A percentile compares a stretch with the other conserved stretches of the same genome.
Evolutionary conservation across 768 basidiomycete genomes (phyloP).

Genomic region (Leucosporidium creatinivorum): DNA sequence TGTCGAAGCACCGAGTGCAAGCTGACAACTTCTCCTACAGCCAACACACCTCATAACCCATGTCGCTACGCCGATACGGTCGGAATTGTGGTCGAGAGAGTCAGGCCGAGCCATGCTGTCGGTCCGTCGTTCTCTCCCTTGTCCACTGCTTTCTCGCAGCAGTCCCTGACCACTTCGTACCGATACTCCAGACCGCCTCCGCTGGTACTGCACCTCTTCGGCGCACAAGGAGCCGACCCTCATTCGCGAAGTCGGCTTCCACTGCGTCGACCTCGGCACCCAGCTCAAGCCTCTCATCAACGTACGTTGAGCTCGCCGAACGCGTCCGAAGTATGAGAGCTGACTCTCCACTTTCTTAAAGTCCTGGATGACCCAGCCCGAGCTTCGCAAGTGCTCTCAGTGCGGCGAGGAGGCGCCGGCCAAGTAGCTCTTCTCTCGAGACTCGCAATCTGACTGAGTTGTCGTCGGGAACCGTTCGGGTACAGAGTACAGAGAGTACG

Average conservation of each 20-base stretch:
- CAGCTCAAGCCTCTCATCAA: constrained; percentile 85
- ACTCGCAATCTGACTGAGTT: no score
- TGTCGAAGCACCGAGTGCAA: background rate
- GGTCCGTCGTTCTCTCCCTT: constrained; percentile 49
- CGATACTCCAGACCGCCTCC: constrained; percentile 60
- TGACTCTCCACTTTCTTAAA: constrained; percentile 37
- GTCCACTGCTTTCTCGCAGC: background rate
- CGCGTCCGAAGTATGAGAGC: background rate
- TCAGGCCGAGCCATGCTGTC: constrained; percentile 62
- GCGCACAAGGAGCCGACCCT: constrained; percentile 60
- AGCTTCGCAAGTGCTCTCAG: constrained; percentile 58
- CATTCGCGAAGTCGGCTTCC: constrained; percentile 75
- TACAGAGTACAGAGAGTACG: no score
- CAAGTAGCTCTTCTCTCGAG: constrained; percentile 44
- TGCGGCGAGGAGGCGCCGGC: constrained; percentile 62
- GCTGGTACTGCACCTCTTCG: constrained; percentile 77
- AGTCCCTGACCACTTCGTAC: background rate
- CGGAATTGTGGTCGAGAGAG: constrained; percentile 82
- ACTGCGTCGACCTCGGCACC: constrained; percentile 81
- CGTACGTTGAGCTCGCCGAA: constrained; percentile 9
- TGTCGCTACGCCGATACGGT: constrained; percentile 83
- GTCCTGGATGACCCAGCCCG: constrained; percentile 64
- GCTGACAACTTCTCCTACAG: constrained; percentile 44
- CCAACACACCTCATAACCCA: constrained; percentile 93
- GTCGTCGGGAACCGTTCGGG: no score